Conservation (phyloP, 2,329 filamentous ascomycete genomes). For the Beauveria sp. region DNA sequence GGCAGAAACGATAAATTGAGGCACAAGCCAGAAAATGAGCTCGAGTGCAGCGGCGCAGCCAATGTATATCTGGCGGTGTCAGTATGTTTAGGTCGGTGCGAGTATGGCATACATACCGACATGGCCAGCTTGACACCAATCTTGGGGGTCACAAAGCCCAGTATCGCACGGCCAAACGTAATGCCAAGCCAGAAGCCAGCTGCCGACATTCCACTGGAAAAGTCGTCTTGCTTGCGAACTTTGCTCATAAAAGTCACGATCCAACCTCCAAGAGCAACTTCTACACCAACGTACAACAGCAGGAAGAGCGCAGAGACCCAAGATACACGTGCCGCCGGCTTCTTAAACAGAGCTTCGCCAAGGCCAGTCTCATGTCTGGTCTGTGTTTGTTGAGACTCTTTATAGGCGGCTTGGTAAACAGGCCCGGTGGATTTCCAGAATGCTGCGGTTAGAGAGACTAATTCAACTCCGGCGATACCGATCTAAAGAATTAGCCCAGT, state of each 20-base stretch:
- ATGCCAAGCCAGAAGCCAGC: slow-evolving; percentile 80
- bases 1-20: slow-evolving; percentile 66
- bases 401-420: slow-evolving; percentile 10
- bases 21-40: slow-evolving; percentile 75
- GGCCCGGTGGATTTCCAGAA: slow-evolving; percentile 42
- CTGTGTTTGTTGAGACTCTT: slow-evolving; percentile 13
- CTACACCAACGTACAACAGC: slow-evolving; percentile 67
- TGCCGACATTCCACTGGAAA: slow-evolving; percentile 65
- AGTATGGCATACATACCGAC: slow-evolving; percentile 17
- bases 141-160: slow-evolving; percentile 66
- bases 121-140: slow-evolving; percentile 63
- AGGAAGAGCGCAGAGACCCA: slow-evolving; percentile 69
- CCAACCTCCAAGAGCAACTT: slow-evolving; percentile 74
- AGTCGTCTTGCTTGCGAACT: slow-evolving; percentile 58
- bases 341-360: slow-evolving; percentile 30
- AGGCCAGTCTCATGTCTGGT: slow-evolving; percentile 12
- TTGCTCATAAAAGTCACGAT: slow-evolving; percentile 78
- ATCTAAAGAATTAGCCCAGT: slow-evolving; percentile 30
- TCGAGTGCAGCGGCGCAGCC: slow-evolving; percentile 55
- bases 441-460: slow-evolving; percentile 36
- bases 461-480: slow-evolving; percentile 46
- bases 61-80: slow-evolving; percentile 48
- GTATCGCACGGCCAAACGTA: slow-evolving; percentile 59
- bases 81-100: neutral
- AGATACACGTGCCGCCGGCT: slow-evolving; percentile 43